Conservation (phyloP, 2,329 filamentous ascomycete species). For the Falciphora oryzae region DNA sequence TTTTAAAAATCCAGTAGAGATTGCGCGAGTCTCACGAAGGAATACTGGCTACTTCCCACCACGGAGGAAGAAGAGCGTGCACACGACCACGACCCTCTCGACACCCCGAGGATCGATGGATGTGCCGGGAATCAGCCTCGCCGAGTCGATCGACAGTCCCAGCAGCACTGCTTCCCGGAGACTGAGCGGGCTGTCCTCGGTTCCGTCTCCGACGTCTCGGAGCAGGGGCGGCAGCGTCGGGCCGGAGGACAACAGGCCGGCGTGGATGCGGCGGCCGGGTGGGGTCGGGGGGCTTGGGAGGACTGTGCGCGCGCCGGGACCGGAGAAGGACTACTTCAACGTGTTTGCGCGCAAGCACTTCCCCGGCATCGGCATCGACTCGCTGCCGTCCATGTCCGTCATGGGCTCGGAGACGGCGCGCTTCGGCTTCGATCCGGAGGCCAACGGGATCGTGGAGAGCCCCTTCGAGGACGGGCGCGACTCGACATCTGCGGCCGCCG, state of each 20-base stretch:
- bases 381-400: constrained; percentile 60
- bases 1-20: constrained; percentile 65
- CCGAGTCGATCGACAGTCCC: constrained; percentile 27
- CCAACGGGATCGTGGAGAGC: constrained; percentile 43
- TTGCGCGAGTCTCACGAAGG: constrained; percentile 75
- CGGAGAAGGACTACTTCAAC: constrained; percentile 78
- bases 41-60: constrained; percentile 89
- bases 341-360: constrained; percentile 78
- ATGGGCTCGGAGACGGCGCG: constrained; percentile 55
- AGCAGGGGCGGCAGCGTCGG: constrained; percentile 32
- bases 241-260: constrained; percentile 34
- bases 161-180: constrained; percentile 33
- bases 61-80: constrained; percentile 75
- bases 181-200: constrained; percentile 31
- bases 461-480: constrained; percentile 44
- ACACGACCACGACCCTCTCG: constrained; percentile 58
- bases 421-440: constrained; percentile 41
- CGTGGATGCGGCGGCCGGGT: constrained; percentile 75
- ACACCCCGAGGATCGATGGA: constrained; percentile 65
- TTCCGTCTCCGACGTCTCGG: constrained; percentile 27
- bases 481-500: constrained; percentile 19
- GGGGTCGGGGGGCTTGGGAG: constrained; percentile 78
- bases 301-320: constrained; percentile 68
- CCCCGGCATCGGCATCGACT: constrained; percentile 68
- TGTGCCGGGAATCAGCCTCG: constrained; percentile 36